Conservation (phyloP, 2,329 filamentous ascomycete genomes). For the Penicillium sp. region DNA sequence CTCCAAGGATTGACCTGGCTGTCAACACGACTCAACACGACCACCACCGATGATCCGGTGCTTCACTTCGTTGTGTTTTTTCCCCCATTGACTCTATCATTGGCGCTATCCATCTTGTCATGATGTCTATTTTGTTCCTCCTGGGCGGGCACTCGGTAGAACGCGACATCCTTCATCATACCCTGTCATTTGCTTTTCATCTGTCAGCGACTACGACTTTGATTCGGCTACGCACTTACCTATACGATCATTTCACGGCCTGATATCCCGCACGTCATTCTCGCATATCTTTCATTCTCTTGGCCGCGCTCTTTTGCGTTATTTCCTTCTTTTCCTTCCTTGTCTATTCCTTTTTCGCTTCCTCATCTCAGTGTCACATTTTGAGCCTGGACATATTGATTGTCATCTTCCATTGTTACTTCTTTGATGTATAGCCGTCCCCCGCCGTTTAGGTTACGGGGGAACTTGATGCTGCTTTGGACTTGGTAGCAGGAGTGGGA, state of each 20-base stretch:
- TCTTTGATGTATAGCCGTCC: slow-evolving; percentile 9
- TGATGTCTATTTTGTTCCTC: slow-evolving; percentile 20
- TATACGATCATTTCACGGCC: slow-evolving; percentile 34
- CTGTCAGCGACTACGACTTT: slow-evolving; percentile 22
- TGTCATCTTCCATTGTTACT: slow-evolving; percentile 25
- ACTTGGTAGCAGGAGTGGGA: slow-evolving; percentile 18
- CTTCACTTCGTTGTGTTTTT: slow-evolving; percentile 14
- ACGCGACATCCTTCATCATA: slow-evolving; percentile 23
- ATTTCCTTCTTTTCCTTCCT: slow-evolving; percentile 21
- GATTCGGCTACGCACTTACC: slow-evolving; percentile 26
- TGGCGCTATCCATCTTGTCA: slow-evolving; percentile 20
- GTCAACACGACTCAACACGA: slow-evolving; percentile 33
- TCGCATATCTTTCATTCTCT: slow-evolving; percentile 26
- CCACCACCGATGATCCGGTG: slow-evolving; percentile 17
- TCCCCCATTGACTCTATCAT: slow-evolving; percentile 11
- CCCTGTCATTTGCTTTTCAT: slow-evolving; percentile 26
- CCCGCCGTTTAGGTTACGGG: slow-evolving; percentile 2
- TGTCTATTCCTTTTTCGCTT: slow-evolving; percentile 8
- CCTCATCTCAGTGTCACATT: slow-evolving; percentile 19
- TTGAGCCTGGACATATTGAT: slow-evolving; percentile 30
- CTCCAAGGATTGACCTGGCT: slow-evolving; percentile 36
- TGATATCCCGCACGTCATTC: slow-evolving; percentile 18
- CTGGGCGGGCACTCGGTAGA: slow-evolving; percentile 32
- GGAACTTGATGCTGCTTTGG: slow-evolving; percentile 19
- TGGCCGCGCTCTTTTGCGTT: slow-evolving; percentile 15